phyloP scores from a whole-genome alignment of 2,329 filamentous ascomycete genomes.

The Fusarium incarnatum region DNA sequence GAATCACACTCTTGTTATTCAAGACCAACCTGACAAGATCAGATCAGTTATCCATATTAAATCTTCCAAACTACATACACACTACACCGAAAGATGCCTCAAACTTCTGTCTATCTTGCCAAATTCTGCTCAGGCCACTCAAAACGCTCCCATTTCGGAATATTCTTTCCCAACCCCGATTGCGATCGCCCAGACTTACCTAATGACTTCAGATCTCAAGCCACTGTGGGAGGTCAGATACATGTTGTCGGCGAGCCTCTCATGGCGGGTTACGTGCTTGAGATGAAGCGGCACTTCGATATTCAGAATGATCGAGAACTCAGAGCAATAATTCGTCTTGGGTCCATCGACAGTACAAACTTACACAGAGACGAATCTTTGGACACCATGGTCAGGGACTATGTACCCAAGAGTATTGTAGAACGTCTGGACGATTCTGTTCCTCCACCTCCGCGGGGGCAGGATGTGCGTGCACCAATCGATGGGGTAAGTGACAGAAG shows the following conservation, averaged over 20 bases:
- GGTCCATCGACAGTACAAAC: neutral
- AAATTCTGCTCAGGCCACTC: neutral
- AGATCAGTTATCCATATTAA: accelerated
- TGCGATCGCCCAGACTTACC: accelerated
- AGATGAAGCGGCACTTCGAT: neutral
- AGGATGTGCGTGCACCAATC: neutral
- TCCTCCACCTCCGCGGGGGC: neutral
- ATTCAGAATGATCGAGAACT: neutral
- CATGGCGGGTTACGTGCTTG: neutral
- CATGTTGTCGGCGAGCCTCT: neutral
- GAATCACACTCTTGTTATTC: accelerated
- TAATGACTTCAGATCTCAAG: neutral
- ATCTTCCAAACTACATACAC: accelerated
- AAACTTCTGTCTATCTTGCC: neutral
- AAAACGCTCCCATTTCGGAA: neutral
- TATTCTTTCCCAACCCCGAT: neutral
- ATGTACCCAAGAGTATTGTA: neutral
- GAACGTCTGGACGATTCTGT: neutral
- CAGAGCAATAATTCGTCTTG: neutral
- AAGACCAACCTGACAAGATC: no score
- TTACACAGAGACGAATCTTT: neutral
- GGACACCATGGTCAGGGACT: neutral
- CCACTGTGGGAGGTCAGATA: neutral
- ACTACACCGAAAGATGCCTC: neutral
- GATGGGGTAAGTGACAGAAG: neutral